phyloP scores from a whole-genome alignment of 2,329 filamentous ascomycete species.

The Beauveria caledonica region DNA sequence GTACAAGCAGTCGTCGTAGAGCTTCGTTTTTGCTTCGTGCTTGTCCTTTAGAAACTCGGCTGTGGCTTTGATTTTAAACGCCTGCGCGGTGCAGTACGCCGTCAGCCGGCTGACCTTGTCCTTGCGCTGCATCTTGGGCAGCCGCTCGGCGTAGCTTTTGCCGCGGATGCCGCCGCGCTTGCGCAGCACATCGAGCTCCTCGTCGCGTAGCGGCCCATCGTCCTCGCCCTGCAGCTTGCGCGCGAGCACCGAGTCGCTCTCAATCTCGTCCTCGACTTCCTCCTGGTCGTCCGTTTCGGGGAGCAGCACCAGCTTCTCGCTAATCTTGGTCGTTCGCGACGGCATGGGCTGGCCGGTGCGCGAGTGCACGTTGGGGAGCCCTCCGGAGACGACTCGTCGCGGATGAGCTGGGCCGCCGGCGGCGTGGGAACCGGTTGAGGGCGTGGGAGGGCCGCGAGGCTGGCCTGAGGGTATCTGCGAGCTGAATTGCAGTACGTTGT shows the following conservation, averaged over 20 bases:
- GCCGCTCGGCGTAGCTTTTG: conserved; percentile 88
- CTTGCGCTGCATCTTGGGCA: conserved; percentile 79
- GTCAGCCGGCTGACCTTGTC: conserved; percentile 86
- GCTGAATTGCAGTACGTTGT: conserved; percentile 89
- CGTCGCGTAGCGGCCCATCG: conserved; percentile 56
- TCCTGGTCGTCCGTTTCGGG: conserved; percentile 63
- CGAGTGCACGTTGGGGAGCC: conserved; percentile 32
- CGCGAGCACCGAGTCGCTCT: conserved; percentile 32
- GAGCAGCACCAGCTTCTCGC: conserved; percentile 90
- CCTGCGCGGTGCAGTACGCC: conserved; percentile 92
- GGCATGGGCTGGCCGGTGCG: conserved; percentile 57
- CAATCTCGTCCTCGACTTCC: conserved; percentile 51
- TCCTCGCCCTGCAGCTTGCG: conserved; percentile 46
- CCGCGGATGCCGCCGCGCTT: conserved; percentile 55
- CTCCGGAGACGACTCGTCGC: conserved; percentile 27
- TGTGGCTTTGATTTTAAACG: conserved; percentile 82
- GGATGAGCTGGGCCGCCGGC: conserved; percentile 13
- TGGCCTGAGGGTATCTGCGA: conserved; percentile 94
- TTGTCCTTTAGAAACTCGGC: conserved; percentile 80
- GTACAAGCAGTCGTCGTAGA: conserved; percentile 97
- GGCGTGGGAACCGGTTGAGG: conserved; percentile 27
- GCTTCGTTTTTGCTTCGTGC: conserved; percentile 85
- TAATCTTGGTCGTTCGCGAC: conserved; percentile 84
- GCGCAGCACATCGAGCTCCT: conserved; percentile 56
- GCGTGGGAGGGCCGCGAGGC: conserved; percentile 60